Percentiles rank a stretch among this genome's conserved stretches.
These are phyloP conservation scores for Tuber indicum DNA, from an alignment of 495 filamentous ascomycete genomes.

Conservation along the genomic window DNA sequence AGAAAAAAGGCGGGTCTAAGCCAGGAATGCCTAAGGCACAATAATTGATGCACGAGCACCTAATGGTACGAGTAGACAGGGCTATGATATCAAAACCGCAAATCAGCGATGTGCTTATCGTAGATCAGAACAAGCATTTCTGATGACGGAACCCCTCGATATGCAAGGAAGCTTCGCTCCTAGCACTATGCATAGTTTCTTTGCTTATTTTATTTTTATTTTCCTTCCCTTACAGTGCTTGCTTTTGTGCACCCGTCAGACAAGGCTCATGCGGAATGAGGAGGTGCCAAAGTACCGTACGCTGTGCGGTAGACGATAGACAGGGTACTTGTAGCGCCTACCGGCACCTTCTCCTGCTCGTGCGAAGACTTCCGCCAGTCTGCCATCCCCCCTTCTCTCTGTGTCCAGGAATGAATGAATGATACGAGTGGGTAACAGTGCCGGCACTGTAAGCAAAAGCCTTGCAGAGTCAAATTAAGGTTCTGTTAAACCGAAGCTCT, in stretches of 20 bases:
- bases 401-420: background rate
- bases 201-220: background rate
- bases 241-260: constrained; percentile 18
- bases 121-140: background rate
- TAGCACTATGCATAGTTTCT: constrained; percentile 6
- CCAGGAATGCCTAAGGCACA: background rate
- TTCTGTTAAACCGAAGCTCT: background rate
- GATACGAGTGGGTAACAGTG: background rate
- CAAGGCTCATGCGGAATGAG: background rate
- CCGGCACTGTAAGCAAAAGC: background rate
- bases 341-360: background rate
- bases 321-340: background rate
- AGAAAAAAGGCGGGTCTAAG: background rate
- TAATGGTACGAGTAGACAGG: background rate
- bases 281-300: background rate
- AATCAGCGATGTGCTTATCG: background rate
- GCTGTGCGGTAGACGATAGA: background rate
- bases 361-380: background rate
- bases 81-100: background rate
- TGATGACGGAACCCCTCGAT: background rate
- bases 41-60: background rate
- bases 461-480: background rate
- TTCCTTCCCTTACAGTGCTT: background rate
- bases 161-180: background rate
- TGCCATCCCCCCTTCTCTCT: background rate